Evolutionary conservation across 208 protist species (phyloP).

Genomic region (Trypanosoma avium): DNA sequence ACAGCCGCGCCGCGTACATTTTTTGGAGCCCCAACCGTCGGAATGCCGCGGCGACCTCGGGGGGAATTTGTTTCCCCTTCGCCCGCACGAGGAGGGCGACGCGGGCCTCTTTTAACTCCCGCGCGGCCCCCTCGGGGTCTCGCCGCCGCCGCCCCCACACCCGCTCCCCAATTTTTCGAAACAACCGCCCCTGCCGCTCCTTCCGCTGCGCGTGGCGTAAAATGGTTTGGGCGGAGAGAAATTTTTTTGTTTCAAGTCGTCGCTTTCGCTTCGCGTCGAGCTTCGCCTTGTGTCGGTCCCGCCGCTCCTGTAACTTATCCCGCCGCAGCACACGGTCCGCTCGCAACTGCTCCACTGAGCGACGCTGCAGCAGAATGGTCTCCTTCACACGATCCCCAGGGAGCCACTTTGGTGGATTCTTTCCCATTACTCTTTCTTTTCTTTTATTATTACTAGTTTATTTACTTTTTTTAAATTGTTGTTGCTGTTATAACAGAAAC

Average conservation of each 20-base stretch:
- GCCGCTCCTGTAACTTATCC: constrained; percentile 79
- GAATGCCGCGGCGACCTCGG: constrained; percentile 73
- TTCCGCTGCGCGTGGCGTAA: constrained; percentile 83
- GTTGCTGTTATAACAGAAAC: too few species aligned
- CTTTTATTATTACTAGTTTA: too few species aligned
- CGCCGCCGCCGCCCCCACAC: constrained; percentile 45
- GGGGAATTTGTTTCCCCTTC: constrained; percentile 76
- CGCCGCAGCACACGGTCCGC: constrained; percentile 80
- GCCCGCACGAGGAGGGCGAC: too few species aligned
- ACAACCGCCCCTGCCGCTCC: constrained; percentile 58
- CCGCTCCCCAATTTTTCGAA: constrained; percentile 85
- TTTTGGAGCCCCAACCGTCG: constrained; percentile 62
- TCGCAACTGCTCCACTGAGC: constrained; percentile 87
- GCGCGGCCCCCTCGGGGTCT: too few species aligned
- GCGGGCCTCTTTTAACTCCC: too few species aligned
- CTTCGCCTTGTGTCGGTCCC: constrained; percentile 78
- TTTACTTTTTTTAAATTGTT: too few species aligned
- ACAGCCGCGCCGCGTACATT: constrained; percentile 77
- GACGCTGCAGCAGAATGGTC: constrained; percentile 89
- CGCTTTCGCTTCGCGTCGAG: constrained; percentile 84
- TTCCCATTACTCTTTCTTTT: constrained; percentile 74
- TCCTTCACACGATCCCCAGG: constrained; percentile 91
- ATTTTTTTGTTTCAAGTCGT: constrained; percentile 84
- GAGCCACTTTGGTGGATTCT: constrained; percentile 89
- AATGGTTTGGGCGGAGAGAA: constrained; percentile 83